Evolutionary conservation across 2,329 filamentous ascomycete genomes (phyloP).

Genomic region (Fusarium odoratissimum): DNA sequence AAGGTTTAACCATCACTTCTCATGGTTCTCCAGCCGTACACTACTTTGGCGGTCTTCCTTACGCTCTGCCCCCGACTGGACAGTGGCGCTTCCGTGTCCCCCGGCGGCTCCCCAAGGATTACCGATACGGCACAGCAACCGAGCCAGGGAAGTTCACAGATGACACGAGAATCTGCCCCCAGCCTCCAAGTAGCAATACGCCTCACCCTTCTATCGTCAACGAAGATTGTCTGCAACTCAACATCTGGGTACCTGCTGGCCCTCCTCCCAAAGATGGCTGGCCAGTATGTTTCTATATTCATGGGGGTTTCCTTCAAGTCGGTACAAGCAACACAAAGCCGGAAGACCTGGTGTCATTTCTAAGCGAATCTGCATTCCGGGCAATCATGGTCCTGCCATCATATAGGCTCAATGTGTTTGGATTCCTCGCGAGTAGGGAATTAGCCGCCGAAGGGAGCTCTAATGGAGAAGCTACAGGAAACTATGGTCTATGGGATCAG

Average conservation of each 20-base stretch:
- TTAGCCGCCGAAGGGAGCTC: not conserved
- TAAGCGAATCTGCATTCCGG: not conserved
- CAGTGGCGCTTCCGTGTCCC: not conserved
- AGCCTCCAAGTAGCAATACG: not conserved
- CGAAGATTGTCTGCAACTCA: slow-evolving; percentile 1
- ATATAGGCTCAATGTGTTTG: not conserved
- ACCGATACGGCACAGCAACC: not conserved
- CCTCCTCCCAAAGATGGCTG: not conserved
- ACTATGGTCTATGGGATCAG: not conserved
- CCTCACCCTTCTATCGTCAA: not conserved
- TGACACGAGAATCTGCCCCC: not conserved
- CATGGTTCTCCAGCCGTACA: too few relatives aligned
- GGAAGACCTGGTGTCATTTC: not conserved
- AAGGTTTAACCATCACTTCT: not conserved
- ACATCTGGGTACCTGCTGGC: slow-evolving; percentile 1
- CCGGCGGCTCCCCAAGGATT: not conserved
- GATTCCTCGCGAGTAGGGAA: not conserved
- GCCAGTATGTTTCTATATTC: not conserved
- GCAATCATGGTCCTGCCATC: not conserved
- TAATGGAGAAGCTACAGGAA: not conserved
- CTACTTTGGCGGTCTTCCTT: not conserved
- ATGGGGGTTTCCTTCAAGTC: not conserved
- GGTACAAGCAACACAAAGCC: not conserved
- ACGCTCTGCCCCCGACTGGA: not conserved
- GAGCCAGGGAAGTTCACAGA: not conserved